Evolutionary conservation across 495 filamentous ascomycete species (phyloP).

Genomic region (Lepidopterella palustris): DNA sequence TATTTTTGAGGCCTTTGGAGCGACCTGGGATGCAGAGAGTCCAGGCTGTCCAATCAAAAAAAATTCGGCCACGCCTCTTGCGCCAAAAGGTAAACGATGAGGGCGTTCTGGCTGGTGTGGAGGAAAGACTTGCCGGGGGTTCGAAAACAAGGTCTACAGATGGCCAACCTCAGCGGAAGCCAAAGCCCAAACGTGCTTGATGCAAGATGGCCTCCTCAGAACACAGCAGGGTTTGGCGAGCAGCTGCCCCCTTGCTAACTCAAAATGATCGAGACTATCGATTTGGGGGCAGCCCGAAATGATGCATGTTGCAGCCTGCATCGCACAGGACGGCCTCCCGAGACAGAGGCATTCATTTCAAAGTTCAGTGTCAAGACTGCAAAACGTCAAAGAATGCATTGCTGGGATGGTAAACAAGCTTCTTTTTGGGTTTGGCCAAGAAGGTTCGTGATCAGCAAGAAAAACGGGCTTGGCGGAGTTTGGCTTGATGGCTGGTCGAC

Average conservation of each 20-base stretch:
- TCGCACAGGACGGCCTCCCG: conserved; percentile 17
- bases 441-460: neutral
- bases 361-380: conserved; percentile 1
- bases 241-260: conserved; percentile 4
- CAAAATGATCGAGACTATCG: conserved; percentile 20
- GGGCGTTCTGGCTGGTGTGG: neutral
- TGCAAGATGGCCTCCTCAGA: conserved; percentile 17
- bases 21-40: neutral
- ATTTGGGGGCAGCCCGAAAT: conserved; percentile 22
- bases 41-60: conserved; percentile 19
- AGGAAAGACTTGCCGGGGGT: neutral
- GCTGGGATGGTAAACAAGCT: conserved; percentile 2
- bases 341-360: too few relatives aligned
- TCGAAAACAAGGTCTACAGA: conserved; percentile 13
- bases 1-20: neutral
- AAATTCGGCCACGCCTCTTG: conserved; percentile 7
- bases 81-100: neutral
- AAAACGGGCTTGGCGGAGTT: conserved; percentile 1
- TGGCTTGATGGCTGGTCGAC: neutral
- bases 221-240: conserved; percentile 30
- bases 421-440: neutral
- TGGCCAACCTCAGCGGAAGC: conserved; percentile 8
- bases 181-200: conserved; percentile 21
- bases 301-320: conserved; percentile 26
- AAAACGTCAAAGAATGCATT: neutral